phyloP scores from a whole-genome alignment of 2,329 filamentous ascomycete species.

The Claviceps sp. region DNA sequence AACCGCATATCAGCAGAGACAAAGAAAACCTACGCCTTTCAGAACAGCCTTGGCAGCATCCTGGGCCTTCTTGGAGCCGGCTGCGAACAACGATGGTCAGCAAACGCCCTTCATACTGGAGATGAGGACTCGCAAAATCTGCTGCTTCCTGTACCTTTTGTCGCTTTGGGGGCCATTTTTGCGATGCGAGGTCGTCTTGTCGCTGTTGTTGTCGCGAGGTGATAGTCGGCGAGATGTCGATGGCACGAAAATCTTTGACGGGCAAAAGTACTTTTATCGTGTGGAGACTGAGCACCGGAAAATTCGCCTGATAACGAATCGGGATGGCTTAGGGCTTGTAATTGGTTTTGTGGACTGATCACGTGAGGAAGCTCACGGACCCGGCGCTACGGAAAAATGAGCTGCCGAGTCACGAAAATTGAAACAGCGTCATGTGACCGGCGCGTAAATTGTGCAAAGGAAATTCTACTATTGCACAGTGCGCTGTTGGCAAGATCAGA shows the following conservation, averaged over 20 bases:
- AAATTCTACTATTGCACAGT: too few species aligned
- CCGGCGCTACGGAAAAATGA: not conserved
- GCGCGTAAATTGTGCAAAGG: too few species aligned
- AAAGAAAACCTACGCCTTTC: conserved; percentile 64
- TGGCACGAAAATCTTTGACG: not conserved
- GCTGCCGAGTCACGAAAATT: not conserved
- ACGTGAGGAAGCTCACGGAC: not conserved
- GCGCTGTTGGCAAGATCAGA: too few species aligned
- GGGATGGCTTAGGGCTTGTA: not conserved
- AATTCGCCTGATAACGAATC: not conserved
- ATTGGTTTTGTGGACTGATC: not conserved
- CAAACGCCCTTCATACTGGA: conserved; percentile 46
- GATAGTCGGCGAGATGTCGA: not conserved
- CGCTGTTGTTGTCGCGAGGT: not conserved
- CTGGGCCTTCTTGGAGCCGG: conserved; percentile 72
- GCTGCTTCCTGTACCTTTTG: conserved; percentile 33
- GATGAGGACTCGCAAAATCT: conserved; percentile 63
- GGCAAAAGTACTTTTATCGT: not conserved
- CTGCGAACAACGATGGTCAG: conserved; percentile 50
- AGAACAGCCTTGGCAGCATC: conserved; percentile 92
- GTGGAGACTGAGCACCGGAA: not conserved
- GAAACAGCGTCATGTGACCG: too few species aligned
- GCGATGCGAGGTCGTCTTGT: not conserved
- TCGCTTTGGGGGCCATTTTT: not conserved
- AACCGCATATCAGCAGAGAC: not conserved